Evolutionary conservation across 306 rosid species (phyloP).

Genomic region (Elaeagnus macrophylla): DNA sequence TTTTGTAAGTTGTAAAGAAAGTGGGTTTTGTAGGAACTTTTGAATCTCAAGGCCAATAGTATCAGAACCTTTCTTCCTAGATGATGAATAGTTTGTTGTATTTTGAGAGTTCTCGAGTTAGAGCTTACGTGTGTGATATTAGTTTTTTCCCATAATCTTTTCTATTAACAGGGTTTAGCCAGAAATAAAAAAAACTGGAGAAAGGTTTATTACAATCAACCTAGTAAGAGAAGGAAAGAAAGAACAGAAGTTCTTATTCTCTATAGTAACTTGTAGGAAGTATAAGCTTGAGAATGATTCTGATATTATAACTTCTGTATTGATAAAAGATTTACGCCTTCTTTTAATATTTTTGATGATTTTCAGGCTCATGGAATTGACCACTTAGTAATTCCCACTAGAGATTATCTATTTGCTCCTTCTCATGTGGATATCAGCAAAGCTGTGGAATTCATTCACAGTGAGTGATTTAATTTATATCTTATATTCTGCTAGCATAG

Average conservation of each 20-base stretch:
- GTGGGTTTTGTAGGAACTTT: no score
- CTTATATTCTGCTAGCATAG: conserved; percentile 4
- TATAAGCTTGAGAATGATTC: no score
- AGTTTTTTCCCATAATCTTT: not conserved
- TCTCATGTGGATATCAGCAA: conserved; percentile 66
- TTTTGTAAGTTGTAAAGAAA: no score
- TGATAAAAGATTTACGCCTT: conserved; percentile 1
- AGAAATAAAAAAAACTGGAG: no score
- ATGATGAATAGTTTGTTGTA: not conserved
- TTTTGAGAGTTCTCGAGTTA: not conserved
- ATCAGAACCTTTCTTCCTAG: no score
- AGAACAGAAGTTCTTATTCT: no score
- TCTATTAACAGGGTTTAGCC: not conserved
- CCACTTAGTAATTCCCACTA: conserved; percentile 82
- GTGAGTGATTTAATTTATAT: conserved; percentile 31
- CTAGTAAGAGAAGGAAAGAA: no score
- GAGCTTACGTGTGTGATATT: no score
- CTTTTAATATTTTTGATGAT: conserved; percentile 19
- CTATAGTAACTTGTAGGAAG: no score
- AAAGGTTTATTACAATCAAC: no score
- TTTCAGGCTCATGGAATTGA: conserved; percentile 85
- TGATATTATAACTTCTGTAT: no score
- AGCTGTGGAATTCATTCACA: conserved; percentile 89
- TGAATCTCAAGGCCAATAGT: no score
- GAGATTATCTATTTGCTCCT: conserved; percentile 97